A percentile compares a stretch with the other conserved stretches of the same genome.
Conservation (phyloP, 129 eudicot genomes). For the Flaveria brownii region DNA sequence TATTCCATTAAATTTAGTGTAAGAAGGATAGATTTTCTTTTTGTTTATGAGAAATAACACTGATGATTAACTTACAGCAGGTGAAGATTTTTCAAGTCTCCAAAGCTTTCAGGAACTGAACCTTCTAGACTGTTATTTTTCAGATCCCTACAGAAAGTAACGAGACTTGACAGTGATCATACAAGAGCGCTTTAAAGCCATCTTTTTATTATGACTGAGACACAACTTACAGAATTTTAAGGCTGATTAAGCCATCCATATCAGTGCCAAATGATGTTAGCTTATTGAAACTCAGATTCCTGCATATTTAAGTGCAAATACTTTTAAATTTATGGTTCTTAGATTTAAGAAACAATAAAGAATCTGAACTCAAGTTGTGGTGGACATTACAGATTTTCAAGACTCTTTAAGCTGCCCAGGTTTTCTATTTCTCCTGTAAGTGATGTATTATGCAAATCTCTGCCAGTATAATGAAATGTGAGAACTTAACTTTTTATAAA, state of each 20-base stretch:
- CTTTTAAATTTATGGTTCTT: conserved; percentile 8
- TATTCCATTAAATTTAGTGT: conserved; percentile 5
- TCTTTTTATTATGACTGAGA: not conserved
- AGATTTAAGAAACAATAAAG: conserved; percentile 14
- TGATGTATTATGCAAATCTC: conserved; percentile 91
- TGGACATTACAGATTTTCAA: conserved; percentile 68
- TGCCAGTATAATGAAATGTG: conserved; percentile 32
- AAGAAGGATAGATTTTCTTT: not conserved
- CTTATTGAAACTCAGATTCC: conserved; percentile 82
- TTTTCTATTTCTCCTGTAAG: conserved; percentile 80
- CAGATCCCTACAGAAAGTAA: conserved; percentile 59
- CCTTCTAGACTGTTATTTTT: conserved; percentile 80
- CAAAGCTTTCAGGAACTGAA: conserved; percentile 74
- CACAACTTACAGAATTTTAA: conserved; percentile 68
- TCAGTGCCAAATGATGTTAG: conserved; percentile 82
- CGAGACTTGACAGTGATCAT: conserved; percentile 11
- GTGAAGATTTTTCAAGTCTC: conserved; percentile 69
- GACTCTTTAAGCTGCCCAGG: conserved; percentile 74
- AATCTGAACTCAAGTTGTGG: not conserved
- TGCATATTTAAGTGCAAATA: conserved; percentile 36
- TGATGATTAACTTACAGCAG: conserved; percentile 58
- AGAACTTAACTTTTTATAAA: conserved; percentile 9
- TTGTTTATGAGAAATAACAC: not conserved
- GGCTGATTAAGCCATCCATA: conserved; percentile 63
- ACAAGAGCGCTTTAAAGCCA: not conserved